A percentile compares a stretch with the other conserved stretches of the same genome.
Evolutionary conservation across 2,329 filamentous ascomycete species (phyloP).

Genomic region (Claviceps monticola): DNA sequence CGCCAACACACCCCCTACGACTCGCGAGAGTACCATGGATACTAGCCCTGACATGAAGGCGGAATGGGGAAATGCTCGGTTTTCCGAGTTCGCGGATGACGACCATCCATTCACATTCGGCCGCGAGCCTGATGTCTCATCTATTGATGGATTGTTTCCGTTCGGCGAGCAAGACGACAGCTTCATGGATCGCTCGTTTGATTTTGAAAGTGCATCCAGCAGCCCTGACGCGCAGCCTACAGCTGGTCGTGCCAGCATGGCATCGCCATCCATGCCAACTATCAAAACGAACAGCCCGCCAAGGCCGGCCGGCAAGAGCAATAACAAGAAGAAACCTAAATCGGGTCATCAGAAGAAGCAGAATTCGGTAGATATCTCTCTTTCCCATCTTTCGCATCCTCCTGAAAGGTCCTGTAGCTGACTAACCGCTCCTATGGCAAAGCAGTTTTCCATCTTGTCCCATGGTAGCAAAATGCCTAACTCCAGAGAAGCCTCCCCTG

Average conservation of each 20-base stretch:
- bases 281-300: conserved; percentile 22
- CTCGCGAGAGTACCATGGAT: conserved; percentile 29
- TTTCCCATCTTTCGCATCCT: background rate
- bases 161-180: conserved; percentile 25
- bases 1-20: conserved; percentile 27
- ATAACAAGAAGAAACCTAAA: conserved; percentile 9
- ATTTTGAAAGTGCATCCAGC: conserved; percentile 44
- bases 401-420: conserved; percentile 2
- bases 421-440: conserved; percentile 13
- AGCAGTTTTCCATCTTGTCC: conserved; percentile 39
- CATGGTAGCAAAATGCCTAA: conserved; percentile 30
- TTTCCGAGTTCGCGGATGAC: conserved; percentile 23
- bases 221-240: conserved; percentile 32
- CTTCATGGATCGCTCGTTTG: conserved; percentile 36
- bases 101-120: conserved; percentile 23
- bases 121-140: conserved; percentile 12
- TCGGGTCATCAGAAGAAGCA: conserved; percentile 23
- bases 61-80: conserved; percentile 28
- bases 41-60: conserved; percentile 26
- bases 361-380: conserved; percentile 23
- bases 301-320: conserved; percentile 13
- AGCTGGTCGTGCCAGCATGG: conserved; percentile 18
- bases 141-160: conserved; percentile 17
- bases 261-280: conserved; percentile 29
- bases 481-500: conserved; percentile 42